Evolutionary conservation across 192 early-diverging fungal species (phyloP), one percentile per base, ranked within the genome.

Genomic region (Linnemannia zychae): DNA sequence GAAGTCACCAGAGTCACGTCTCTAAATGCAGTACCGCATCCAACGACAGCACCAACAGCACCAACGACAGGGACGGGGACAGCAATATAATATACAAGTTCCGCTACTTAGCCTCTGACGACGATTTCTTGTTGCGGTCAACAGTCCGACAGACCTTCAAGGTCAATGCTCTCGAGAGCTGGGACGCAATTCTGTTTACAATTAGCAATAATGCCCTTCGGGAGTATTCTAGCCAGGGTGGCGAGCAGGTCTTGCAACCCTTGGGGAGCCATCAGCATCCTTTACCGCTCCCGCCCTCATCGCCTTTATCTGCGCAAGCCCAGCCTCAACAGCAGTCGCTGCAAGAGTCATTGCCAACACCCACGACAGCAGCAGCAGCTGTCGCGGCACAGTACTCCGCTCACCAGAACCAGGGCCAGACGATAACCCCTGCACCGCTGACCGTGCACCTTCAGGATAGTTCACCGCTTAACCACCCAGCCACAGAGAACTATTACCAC

Each of bases 41-140:
- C 7, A 69, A 76, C 60, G 65, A 40, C 7, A 67, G 40, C 40
- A 44, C 40, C 40, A 44, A 9, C 53, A 57, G 17, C 53, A 60
- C n/a, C 24, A 60, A 28, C n/a, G 12, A 24, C 53, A 31, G 24
- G 0, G 9, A 15, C 16, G 48, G 16, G 9, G 16, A 24, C 28
- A 12, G 60, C 24, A 57, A 34, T 24, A 63, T 69, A 1, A 28
- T 67, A 34, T 94, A 91, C 81, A 84, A 88, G 34, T 89, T 93
- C 47, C 75, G 82, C 49, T 93, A 90, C 72, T 68, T 89, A n/a
- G 91, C 88, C 7, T 90, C 92, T 12, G 94, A 95, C 82, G 94
- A 95, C 84, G 94, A 95, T 75, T 95, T 93, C 46, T 79, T 95
- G 7, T 90, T 95, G 87, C 89, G 94, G 28, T 82, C 94, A 3